Evolutionary conservation across 768 basidiomycete species (phyloP), one percentile per base, ranked within the genome.

Genomic region (Termitomyces sp.): DNA sequence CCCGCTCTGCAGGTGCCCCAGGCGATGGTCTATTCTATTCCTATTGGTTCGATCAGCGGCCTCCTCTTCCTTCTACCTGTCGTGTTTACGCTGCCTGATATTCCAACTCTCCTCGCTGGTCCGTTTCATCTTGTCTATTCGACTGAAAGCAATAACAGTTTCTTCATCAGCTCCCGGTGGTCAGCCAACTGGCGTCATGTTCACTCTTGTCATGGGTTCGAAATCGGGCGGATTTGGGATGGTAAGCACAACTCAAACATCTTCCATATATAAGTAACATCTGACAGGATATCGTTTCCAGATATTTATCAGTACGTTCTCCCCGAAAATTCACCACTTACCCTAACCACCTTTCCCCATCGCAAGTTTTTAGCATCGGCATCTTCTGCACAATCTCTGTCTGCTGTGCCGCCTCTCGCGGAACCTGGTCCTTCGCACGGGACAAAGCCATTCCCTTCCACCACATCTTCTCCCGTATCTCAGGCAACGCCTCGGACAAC

Each of bases 391-490:
- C 84, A 36, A 83, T 89, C 58, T 88, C 88, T n/a, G 84, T 85
- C 62, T 81, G 82, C 42, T 87, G 84, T 57, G 87, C 86, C 8
- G 84, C 87, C 42, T 88, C 87, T 16, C 83, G 88, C 28, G 84
- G 85, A 39, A 88, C 87, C 2, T 89, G 87, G 88, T 84, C 84
- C 52, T 89, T 90, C 68, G 84, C 87, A 0, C 79, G 88, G 2
- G 88, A 89, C 73, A 80, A 79, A 61, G 88, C 84, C 1, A 83
- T 89, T 44, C 88, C 87, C 2, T 78, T 82, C 48, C 79, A 82
- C 40, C 56, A 61, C 12, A 67, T 75, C 58, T 87, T 87, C 74
- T 72, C 80, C 5, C 74, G 73, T 50, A 76, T 89, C 65, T 75
- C 76, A 52, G 69, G 72, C 7, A 59, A 74, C 44, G 68, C 74